phyloP scores from a whole-genome alignment of 108 stramenopile species.

The Mayamaea pseudoterrestris region DNA sequence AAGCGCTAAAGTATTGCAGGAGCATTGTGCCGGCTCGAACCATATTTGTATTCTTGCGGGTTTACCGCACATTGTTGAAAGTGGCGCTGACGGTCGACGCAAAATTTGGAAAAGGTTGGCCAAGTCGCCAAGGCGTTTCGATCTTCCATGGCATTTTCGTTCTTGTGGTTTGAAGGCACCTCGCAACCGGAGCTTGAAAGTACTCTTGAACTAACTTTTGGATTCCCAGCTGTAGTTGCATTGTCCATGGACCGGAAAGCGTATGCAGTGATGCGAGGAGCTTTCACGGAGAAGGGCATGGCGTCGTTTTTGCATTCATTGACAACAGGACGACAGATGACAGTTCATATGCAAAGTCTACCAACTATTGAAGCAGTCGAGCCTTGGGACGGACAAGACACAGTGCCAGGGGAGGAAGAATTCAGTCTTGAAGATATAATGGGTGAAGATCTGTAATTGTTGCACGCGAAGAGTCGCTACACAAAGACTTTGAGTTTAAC shows the following conservation, averaged over 20 bases:
- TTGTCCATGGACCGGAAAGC: slow-evolving; percentile 15
- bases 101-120: slow-evolving; percentile 13
- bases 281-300: slow-evolving; percentile 20
- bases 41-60: slow-evolving; percentile 23
- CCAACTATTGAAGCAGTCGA: slow-evolving; percentile 11
- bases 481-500: too few species aligned
- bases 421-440: slow-evolving; percentile 19
- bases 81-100: slow-evolving; percentile 19
- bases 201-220: slow-evolving; percentile 25
- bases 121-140: slow-evolving; percentile 8
- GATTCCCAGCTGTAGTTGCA: slow-evolving; percentile 24
- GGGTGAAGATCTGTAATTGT: too few species aligned
- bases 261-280: slow-evolving; percentile 12
- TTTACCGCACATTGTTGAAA: slow-evolving; percentile 27
- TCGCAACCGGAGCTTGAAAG: slow-evolving; percentile 21
- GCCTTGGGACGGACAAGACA: slow-evolving; percentile 32
- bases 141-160: slow-evolving; percentile 11
- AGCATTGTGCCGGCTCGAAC: slow-evolving; percentile 17
- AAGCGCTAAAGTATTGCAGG: slow-evolving; percentile 1
- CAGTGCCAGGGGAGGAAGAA: slow-evolving; percentile 16
- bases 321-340: slow-evolving; percentile 17
- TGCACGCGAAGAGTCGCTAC: too few species aligned
- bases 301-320: slow-evolving; percentile 12
- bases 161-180: slow-evolving; percentile 27
- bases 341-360: background rate